A percentile compares a stretch with the other conserved stretches of the same genome.
phyloP scores from a whole-genome alignment of 345 rosid species.

The Xanthoceras sorbifolium region DNA sequence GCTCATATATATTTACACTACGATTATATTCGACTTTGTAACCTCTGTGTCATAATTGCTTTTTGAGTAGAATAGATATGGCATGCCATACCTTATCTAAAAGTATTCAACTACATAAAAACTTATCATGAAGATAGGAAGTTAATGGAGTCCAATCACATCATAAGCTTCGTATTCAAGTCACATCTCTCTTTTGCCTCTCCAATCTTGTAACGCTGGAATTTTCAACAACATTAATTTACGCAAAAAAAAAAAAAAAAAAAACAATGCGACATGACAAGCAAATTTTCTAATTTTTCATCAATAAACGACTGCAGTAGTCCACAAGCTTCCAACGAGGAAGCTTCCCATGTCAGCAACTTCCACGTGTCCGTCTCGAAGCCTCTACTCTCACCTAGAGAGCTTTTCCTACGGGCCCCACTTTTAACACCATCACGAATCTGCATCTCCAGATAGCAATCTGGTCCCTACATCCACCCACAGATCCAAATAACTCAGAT shows the following conservation, averaged over 20 bases:
- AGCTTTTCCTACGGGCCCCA: conserved; percentile 23
- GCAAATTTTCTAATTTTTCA: too few relatives aligned
- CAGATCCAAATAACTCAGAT: not conserved
- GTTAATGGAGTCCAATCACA: not conserved
- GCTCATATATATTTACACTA: not conserved
- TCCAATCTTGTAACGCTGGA: too few relatives aligned
- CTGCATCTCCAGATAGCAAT: not conserved
- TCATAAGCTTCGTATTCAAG: not conserved
- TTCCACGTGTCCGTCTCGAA: conserved; percentile 54
- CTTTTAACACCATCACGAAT: not conserved
- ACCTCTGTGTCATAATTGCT: not conserved
- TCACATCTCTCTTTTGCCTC: not conserved
- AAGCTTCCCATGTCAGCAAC: not conserved
- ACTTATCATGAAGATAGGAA: too few relatives aligned
- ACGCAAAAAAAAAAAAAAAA: too few relatives aligned
- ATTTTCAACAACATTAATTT: too few relatives aligned
- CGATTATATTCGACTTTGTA: not conserved
- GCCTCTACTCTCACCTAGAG: conserved; percentile 33
- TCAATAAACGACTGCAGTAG: too few relatives aligned
- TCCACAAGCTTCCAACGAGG: not conserved
- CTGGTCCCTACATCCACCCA: conserved; percentile 1
- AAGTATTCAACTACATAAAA: too few relatives aligned
- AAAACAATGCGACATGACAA: too few relatives aligned
- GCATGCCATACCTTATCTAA: too few relatives aligned
- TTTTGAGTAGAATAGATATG: not conserved